Base-by-base conservation (phyloP, 208 protist species). In the Naegleria fowleri region DNA sequence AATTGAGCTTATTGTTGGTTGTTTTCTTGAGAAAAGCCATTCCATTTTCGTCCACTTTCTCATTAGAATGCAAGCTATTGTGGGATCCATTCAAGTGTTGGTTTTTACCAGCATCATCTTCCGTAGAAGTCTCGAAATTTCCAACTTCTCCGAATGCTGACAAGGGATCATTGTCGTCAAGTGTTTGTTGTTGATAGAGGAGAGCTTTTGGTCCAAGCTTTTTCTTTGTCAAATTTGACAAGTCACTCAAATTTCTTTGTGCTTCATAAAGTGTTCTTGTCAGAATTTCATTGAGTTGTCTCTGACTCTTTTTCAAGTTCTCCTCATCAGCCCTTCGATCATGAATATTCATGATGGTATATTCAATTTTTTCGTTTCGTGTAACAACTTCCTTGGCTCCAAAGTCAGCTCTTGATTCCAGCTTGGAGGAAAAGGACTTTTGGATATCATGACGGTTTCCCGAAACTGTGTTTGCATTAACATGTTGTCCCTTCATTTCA, bases 231-330 rank as follows among this genome's bases (percentile, higher is more conserved):
- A 88, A 38, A 7, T 29, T 33, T 1, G 16, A 36, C 19, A 88
- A 58, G 25, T 88, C 85, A 43, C 33, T 38, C 22, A 88, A 39
- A 38, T 52, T 22, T 0, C 15, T 55, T 38, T 58, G 33, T 38
- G 85, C 85, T 58, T 58, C 9, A 15, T 40, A 33, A 15, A 88
- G 55, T 22, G 85, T 88, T 58, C 85, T 88, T n/a, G 85, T 88
- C 16, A 88, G 15, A 58, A 88, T 39, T 58, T 88, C 85, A 58
- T 88, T 88, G 9, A 86, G 25, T 22, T 86, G 16, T 79, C 67
- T 25, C n/a, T 79, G 67, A 79, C 36, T 79, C 29, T 79, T 79
- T 36, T 79, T 79, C 6, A 79, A 36, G 9, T 29, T 79, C 6
- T 79, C 67, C 9, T 79, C 67, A 36, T 79, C 67, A 36, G 29